A percentile compares a stretch with the other conserved stretches of the same genome.
These are phyloP conservation scores for Rosa hybrid DNA, from an alignment of 331 rosid genomes.

Conservation along the genomic window DNA sequence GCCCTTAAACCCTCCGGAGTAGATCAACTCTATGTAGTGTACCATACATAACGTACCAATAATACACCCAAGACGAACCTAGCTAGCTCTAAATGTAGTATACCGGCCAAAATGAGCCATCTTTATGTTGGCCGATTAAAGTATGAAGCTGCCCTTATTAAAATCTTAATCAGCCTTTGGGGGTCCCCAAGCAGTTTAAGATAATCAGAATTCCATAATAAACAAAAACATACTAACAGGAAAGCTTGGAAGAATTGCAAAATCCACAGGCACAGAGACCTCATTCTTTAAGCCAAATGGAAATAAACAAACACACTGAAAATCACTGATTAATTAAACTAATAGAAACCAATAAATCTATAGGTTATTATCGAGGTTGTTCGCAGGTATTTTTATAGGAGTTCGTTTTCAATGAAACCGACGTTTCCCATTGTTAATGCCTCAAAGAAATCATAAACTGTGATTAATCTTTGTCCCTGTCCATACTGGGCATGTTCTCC, in stretches of 20 bases:
- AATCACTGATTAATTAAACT: background rate
- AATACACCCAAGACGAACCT: background rate
- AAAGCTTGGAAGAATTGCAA: slow-evolving; percentile 20
- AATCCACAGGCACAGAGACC: slow-evolving; percentile 22
- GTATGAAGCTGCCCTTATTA: background rate
- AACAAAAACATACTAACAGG: background rate
- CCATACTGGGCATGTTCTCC: slow-evolving; percentile 41
- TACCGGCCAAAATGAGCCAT: background rate
- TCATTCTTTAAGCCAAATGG: slow-evolving; percentile 2
- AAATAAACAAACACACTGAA: background rate
- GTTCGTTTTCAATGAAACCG: slow-evolving; percentile 38
- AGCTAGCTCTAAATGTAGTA: background rate
- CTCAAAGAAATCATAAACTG: background rate
- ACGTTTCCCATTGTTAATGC: slow-evolving; percentile 15
- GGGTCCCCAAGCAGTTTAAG: background rate
- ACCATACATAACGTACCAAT: background rate
- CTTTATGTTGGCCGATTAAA: slow-evolving; percentile 23
- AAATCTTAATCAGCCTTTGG: background rate
- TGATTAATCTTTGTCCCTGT: slow-evolving; percentile 44
- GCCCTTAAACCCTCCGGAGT: background rate
- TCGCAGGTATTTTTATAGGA: slow-evolving; percentile 38
- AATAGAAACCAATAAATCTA: background rate
- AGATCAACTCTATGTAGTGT: background rate
- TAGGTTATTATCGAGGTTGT: slow-evolving; percentile 29
- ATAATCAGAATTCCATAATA: background rate